Base-by-base conservation (phyloP, 108 stramenopile species). In the Nitzschia sp. region DNA sequence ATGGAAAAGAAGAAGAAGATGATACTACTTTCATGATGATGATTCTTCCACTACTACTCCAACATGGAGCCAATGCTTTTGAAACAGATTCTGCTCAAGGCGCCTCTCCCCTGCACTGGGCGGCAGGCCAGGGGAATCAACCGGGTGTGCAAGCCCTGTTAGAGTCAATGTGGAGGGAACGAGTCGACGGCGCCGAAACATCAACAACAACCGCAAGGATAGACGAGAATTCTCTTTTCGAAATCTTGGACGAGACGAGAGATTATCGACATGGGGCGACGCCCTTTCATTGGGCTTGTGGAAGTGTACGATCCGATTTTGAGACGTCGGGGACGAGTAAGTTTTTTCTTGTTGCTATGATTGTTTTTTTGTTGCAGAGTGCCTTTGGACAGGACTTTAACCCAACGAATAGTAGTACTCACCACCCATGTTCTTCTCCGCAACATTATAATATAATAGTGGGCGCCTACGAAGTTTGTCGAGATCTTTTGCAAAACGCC, bases 261-360 rank as follows among this genome's bases (percentile, higher is more conserved):
- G 72, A 58, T 19, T n/a, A 72, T 1, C 72, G 58, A 50, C 46
- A 68, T 48, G 73, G 78, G 15, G 78, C 78, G 3, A 79, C 78
- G 29, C 68, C 73, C 15, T 63, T 79, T 36, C 78, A 79, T 74
- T 79, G 78, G 78, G 72, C 78, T 0, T 35, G 54, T 45, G 73
- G 56, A 41, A 72, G 78, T 27, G 48, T 73, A n/a, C 48, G 48
- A 21, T 50, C 48, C 9, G 19, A 50, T 50, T 21, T n/a, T 50
- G 4, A 50, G 4, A 21, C 5, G 4, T 6, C 38, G 6, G 38
- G 38, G 13, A 11, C 13, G 11, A 13, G 38, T 41, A 41, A 11
- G 38, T 41, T 13, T 41, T 41, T 6, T 41, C 13, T 13, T 41
- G 38, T 13, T 13, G 6, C 38, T 13, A 41, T 41, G 38, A 6